These are phyloP conservation scores for Trypanosoma brucei DNA, from an alignment of 208 protist genomes.

Conservation along the genomic window DNA sequence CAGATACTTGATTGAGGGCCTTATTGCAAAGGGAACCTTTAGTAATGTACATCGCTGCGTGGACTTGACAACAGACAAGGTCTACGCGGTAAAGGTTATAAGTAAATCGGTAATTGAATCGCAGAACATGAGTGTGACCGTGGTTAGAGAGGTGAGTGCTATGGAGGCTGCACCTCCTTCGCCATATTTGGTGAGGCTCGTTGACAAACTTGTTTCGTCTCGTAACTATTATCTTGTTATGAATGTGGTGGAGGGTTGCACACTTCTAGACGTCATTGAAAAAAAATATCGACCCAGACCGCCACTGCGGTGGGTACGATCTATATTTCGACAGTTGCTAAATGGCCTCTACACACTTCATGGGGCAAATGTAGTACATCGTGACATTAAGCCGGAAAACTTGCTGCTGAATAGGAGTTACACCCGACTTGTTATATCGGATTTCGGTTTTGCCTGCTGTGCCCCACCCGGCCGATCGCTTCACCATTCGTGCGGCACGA, in stretches of 20 bases:
- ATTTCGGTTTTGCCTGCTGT: slow-evolving; percentile 87
- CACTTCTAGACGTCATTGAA: slow-evolving; percentile 50
- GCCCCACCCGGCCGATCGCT: slow-evolving; percentile 32
- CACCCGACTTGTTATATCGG: slow-evolving; percentile 65
- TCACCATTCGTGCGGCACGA: slow-evolving; percentile 68
- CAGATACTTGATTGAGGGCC: slow-evolving; percentile 55
- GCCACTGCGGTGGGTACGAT: slow-evolving; percentile 22
- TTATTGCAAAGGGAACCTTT: slow-evolving; percentile 70
- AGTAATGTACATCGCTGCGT: slow-evolving; percentile 79
- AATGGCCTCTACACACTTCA: slow-evolving; percentile 59
- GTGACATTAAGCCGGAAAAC: slow-evolving; percentile 89
- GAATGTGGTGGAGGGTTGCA: slow-evolving; percentile 71
- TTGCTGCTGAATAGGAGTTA: slow-evolving; percentile 60
- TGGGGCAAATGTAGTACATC: slow-evolving; percentile 68
- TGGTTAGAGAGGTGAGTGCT: slow-evolving; percentile 67
- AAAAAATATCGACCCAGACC: not conserved
- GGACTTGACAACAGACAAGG: slow-evolving; percentile 27
- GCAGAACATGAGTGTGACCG: slow-evolving; percentile 50
- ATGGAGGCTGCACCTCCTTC: slow-evolving; percentile 44
- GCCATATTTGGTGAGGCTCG: slow-evolving; percentile 47
- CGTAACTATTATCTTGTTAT: slow-evolving; percentile 84
- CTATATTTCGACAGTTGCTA: slow-evolving; percentile 65
- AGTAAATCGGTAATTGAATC: slow-evolving; percentile 32
- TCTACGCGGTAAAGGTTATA: slow-evolving; percentile 74
- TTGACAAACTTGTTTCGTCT: slow-evolving; percentile 73